These are phyloP conservation scores for Corylus heterophylla DNA, from an alignment of 306 rosid species.

Conservation along the genomic window DNA sequence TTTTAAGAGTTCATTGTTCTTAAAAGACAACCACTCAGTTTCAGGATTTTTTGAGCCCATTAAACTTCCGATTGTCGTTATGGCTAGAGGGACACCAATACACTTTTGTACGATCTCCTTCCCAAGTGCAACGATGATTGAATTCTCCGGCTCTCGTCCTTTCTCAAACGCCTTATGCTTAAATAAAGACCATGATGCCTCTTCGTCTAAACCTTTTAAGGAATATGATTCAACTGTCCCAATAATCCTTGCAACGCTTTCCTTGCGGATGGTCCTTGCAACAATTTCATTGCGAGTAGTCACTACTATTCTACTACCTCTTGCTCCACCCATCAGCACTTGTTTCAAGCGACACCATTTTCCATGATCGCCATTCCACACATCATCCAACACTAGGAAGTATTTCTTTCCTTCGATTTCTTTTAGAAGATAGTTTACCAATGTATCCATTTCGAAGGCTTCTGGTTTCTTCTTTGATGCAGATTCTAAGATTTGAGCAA, in stretches of 20 bases:
- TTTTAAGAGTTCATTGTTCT: not conserved
- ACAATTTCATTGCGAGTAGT: slow-evolving; percentile 1
- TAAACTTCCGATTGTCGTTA: slow-evolving; percentile 13
- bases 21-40: not conserved
- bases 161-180: slow-evolving; percentile 14
- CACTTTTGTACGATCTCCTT: not conserved
- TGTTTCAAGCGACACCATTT: not conserved
- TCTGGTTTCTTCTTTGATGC: not conserved
- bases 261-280: slow-evolving; percentile 6
- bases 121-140: not conserved
- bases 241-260: not conserved
- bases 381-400: slow-evolving; percentile 12
- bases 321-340: not conserved
- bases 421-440: not conserved
- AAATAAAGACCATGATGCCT: slow-evolving; percentile 3
- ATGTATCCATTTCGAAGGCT: not conserved
- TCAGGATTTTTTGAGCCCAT: not conserved
- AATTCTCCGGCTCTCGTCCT: not conserved
- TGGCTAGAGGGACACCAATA: slow-evolving; percentile 10
- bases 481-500: not conserved
- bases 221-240: not conserved
- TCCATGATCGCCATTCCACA: slow-evolving; percentile 4
- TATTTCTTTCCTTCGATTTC: not conserved
- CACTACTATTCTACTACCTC: slow-evolving; percentile 12
- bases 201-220: not conserved